Evolutionary conservation across 2,329 filamentous ascomycete genomes (phyloP), one percentile per base, ranked within the genome.

Genomic region (Trichoderma sp.): DNA sequence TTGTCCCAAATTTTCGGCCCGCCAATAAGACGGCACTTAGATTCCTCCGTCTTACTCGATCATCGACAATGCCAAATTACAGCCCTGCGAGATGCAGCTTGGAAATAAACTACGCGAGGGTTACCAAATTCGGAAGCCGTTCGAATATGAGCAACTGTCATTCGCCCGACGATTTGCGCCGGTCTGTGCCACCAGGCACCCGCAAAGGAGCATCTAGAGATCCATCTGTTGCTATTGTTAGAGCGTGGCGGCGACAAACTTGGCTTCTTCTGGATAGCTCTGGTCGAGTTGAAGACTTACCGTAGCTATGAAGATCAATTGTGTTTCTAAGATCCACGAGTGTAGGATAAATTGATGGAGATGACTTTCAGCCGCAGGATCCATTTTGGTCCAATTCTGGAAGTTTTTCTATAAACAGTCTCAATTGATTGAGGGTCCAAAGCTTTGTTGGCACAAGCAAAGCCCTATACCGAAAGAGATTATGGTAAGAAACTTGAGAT

Each of bases 11-110:
- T 36, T 23, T 12, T 30, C 17, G 30, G 30, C 57, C n/a, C 17
- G 39, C 39, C 61, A 67, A 67, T 59, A 59, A 68, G 53, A 59
- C 65, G 65, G 65, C 65, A 12, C 36, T 58, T 43, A 26, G 53
- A 68, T 58, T 59, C 65, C 43, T 43, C 65, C 65, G 53, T 68
- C 65, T 68, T 68, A 68, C 65, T 43, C 13, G 55, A 32, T 58
- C 30, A 15, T 39, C n/a, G 2, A 17, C 36, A n/a, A 6, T 20
- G 4, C 15, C 39, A 32, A 32, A 58, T 20, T 30, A 17, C 30
- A 68, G 65, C 34, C 61, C n/a, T 64, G 53, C 30, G 43, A 68
- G 50, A 39, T 57, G 2, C 20, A n/a, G 12, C 15, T 28, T 17
- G 11, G 6, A 43, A 4, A 47, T 30, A 47, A 47, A 20, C 6